Evolutionary conservation across 139 green algal species (phyloP), one percentile per base, ranked within the genome.

Genomic region (Trebouxia sp.): DNA sequence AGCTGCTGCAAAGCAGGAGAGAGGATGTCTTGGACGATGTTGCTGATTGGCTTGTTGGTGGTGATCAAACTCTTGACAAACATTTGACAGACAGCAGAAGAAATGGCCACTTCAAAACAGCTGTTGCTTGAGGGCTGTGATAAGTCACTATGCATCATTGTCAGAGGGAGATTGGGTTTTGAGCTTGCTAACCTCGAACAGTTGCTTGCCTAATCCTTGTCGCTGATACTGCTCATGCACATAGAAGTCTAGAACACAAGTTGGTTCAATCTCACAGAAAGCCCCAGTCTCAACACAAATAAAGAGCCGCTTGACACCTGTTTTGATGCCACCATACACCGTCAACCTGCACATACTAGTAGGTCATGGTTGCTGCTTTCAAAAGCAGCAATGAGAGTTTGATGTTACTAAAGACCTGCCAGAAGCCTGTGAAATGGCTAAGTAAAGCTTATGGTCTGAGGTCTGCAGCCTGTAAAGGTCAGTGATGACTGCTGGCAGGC

Each of bases 221-320:
- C 92, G 86, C 82, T 97, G 93, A 30, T 69, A 89, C n/a, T 65
- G 84, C 82, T 95, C 90, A 80, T 95, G 89, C 30, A 97, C 92
- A 79, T 94, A 97, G 50, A 97, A 96, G 79, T 97, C 93, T 72
- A 97, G 79, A 22, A 96, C 88, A 79, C 90, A 95, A 24, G 86
- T 43, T 9, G 92, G 89, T 65, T 91, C 75, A 12, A 91, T 82
- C 84, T 95, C 88, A 3, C 39, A 74, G 24, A 91, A 83, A 5
- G 80, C 55, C 0, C 82, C 84, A 0, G 80, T 77, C 9, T 80
- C 75, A 83, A 86, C 82, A 14, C 83, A 80, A 1, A 94, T 80
- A 78, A 91, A 93, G 11, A 96, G 84, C 39, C 86, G 84, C 82
- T 96, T 95, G 22, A 22, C 81, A 15, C 92, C 92, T 0, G 88